Percentiles rank a stretch among this genome's conserved stretches.
Evolutionary conservation across 805 yeast species (phyloP).

Genomic region (Teunomyces panamensis): DNA sequence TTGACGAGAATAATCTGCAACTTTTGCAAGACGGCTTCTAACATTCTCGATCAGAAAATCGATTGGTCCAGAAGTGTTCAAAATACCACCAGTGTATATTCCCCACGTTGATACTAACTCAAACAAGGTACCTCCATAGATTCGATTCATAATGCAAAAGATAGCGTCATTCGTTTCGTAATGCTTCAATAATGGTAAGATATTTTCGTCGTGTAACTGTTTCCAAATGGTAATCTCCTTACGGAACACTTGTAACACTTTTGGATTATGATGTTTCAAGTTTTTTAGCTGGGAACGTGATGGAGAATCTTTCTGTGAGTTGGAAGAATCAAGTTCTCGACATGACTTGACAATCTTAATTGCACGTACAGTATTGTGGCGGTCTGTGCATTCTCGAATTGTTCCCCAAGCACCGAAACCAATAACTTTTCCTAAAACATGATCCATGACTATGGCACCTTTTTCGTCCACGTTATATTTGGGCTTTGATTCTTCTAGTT

Average conservation of each 20-base stretch:
- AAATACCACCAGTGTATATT: slow-evolving; percentile 27
- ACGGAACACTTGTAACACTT: slow-evolving; percentile 56
- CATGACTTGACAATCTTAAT: slow-evolving; percentile 55
- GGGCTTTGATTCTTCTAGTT: slow-evolving; percentile 21
- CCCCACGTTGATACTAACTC: slow-evolving; percentile 75
- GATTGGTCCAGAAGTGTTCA: slow-evolving; percentile 25
- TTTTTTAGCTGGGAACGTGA: slow-evolving; percentile 4
- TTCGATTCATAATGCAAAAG: slow-evolving; percentile 68
- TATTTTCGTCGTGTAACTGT: slow-evolving; percentile 57
- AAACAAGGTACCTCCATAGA: slow-evolving; percentile 76
- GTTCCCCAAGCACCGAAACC: slow-evolving; percentile 93
- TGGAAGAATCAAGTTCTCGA: slow-evolving; percentile 15
- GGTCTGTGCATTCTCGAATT: slow-evolving; percentile 61
- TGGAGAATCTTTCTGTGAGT: slow-evolving; percentile 8
- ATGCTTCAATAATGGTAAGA: slow-evolving; percentile 60
- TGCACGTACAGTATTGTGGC: slow-evolving; percentile 44
- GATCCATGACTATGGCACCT: slow-evolving; percentile 65
- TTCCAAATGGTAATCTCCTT: slow-evolving; percentile 80
- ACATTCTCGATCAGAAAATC: slow-evolving; percentile 25
- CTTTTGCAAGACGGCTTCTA: slow-evolving; percentile 32
- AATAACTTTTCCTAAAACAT: slow-evolving; percentile 66
- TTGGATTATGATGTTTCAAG: slow-evolving; percentile 34
- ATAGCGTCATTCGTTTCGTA: slow-evolving; percentile 60
- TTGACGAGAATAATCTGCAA: slow-evolving; percentile 42
- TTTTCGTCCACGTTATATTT: slow-evolving; percentile 53